Conservation (phyloP, 2,329 filamentous ascomycete genomes). For the Apiospora pterosperma region DNA sequence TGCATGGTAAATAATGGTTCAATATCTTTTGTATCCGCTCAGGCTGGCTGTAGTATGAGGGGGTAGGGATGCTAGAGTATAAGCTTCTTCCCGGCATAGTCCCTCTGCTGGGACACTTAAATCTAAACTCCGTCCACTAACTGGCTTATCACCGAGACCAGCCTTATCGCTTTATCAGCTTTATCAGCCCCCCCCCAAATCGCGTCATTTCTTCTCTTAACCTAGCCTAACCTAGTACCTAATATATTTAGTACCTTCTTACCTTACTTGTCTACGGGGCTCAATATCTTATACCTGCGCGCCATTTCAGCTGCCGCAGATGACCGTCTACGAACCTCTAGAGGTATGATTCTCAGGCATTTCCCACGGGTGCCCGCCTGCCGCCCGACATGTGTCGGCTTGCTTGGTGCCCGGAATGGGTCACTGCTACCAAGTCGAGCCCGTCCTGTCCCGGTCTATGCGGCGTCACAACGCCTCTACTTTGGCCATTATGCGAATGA, state of each 20-base stretch:
- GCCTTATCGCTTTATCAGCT: not conserved
- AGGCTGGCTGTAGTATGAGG: too few relatives aligned
- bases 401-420: not conserved
- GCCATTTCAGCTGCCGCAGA: not conserved
- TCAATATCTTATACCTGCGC: not conserved
- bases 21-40: too few relatives aligned
- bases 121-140: not conserved
- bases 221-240: too few relatives aligned
- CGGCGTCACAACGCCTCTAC: slow-evolving; percentile 18
- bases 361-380: slow-evolving; percentile 7
- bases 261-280: not conserved
- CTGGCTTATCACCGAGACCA: not conserved
- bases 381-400: slow-evolving; percentile 8
- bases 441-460: not conserved
- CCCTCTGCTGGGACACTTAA: not conserved
- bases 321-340: not conserved
- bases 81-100: too few relatives aligned
- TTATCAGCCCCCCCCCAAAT: not conserved
- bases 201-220: not conserved
- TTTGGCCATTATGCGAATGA: slow-evolving; percentile 9
- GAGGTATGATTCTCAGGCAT: slow-evolving; percentile 9
- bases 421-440: not conserved
- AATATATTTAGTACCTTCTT: too few relatives aligned
- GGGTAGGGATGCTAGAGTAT: too few relatives aligned
- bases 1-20: too few relatives aligned